These are phyloP conservation scores for Phylloboletellus chloephorus DNA, from an alignment of 1,284 basidiomycete genomes.

Conservation along the genomic window DNA sequence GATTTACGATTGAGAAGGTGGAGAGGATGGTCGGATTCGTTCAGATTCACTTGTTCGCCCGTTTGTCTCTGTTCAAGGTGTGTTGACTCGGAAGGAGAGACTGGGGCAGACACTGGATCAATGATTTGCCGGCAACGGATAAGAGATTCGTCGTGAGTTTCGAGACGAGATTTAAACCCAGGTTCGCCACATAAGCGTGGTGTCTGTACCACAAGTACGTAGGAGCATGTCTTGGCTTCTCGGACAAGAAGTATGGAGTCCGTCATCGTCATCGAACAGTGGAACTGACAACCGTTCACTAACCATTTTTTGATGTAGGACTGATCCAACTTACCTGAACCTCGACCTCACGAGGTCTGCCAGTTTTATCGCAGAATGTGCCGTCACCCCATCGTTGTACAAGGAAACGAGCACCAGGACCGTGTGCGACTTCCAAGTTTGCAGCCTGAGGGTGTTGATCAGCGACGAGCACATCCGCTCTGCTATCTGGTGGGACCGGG, in stretches of 20 bases:
- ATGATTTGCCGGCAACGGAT: conserved; percentile 75
- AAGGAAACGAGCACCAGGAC: conserved; percentile 81
- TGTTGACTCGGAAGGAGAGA: conserved; percentile 27
- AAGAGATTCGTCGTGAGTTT: conserved; percentile 58
- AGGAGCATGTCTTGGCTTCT: conserved; percentile 86
- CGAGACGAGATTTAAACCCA: conserved; percentile 75
- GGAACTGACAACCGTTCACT: conserved; percentile 55
- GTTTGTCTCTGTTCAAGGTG: conserved; percentile 32
- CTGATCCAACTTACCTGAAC: conserved; percentile 63
- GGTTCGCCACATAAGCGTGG: conserved; percentile 88
- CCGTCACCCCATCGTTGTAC: conserved; percentile 89
- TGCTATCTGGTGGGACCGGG: conserved; percentile 51
- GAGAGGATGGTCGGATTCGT: conserved; percentile 50
- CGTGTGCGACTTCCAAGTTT: conserved; percentile 70
- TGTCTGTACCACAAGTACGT: conserved; percentile 88
- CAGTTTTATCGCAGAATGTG: conserved; percentile 87
- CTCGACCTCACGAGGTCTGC: conserved; percentile 79
- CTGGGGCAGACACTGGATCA: conserved; percentile 28
- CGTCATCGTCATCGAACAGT: conserved; percentile 88
- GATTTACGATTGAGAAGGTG: conserved; percentile 45
- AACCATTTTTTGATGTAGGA: conserved; percentile 9
- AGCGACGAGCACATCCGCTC: conserved; percentile 61
- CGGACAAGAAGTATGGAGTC: conserved; percentile 86
- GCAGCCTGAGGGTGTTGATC: conserved; percentile 57
- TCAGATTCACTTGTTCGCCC: conserved; percentile 21